Evolutionary conservation across 192 early-diverging fungal species (phyloP).

Genomic region (Umbelopsis sp.): DNA sequence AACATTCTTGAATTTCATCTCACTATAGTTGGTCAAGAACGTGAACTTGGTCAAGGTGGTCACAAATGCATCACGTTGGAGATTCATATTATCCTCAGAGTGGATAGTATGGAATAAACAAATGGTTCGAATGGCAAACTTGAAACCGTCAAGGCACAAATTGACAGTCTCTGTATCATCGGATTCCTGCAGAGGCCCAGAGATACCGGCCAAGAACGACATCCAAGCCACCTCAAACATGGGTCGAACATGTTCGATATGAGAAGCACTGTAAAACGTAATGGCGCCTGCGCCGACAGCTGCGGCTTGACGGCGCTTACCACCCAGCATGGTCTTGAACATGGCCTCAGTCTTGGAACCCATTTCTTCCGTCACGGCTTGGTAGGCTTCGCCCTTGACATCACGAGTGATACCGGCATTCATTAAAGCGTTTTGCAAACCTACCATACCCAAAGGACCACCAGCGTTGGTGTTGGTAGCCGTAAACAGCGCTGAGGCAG

Average conservation of each 20-base stretch:
- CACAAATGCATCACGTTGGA: constrained; percentile 91
- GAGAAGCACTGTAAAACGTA: constrained; percentile 68
- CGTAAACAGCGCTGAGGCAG: constrained; percentile 54
- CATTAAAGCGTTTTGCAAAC: constrained; percentile 45
- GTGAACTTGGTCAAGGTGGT: constrained; percentile 90
- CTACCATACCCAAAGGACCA: constrained; percentile 46
- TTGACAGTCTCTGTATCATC: constrained; percentile 72
- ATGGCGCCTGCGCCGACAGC: constrained; percentile 50
- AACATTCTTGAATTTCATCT: constrained; percentile 90
- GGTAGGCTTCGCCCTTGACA: constrained; percentile 57
- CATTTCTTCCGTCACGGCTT: constrained; percentile 67
- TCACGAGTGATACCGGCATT: constrained; percentile 43
- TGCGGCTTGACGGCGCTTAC: constrained; percentile 43
- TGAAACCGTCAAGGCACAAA: constrained; percentile 80
- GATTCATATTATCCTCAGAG: constrained; percentile 67
- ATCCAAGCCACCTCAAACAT: constrained; percentile 96
- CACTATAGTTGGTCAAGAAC: constrained; percentile 77
- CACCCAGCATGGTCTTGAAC: constrained; percentile 62
- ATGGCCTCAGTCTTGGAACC: constrained; percentile 72
- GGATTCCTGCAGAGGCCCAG: constrained; percentile 82
- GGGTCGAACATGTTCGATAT: constrained; percentile 84
- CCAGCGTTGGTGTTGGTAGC: constrained; percentile 40
- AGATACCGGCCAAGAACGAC: constrained; percentile 80
- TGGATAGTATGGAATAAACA: constrained; percentile 66
- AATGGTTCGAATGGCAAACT: constrained; percentile 77